Evolutionary conservation across 345 rosid genomes (phyloP).

Genomic region (Gossypium australe): DNA sequence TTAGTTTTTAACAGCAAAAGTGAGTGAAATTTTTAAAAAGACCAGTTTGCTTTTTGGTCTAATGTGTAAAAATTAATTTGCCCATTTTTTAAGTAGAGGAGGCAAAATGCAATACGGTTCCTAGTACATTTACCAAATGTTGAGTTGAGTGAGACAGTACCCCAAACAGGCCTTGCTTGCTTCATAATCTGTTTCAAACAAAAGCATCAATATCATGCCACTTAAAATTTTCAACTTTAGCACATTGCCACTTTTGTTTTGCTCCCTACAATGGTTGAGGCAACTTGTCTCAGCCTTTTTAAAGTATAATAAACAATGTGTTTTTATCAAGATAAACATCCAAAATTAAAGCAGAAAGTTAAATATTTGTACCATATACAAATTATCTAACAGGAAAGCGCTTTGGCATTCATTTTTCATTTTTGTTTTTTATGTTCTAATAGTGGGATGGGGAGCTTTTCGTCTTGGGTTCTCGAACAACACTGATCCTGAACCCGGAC

Average conservation of each 20-base stretch:
- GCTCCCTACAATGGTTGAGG: neutral
- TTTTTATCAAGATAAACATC: neutral
- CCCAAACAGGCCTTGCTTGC: neutral
- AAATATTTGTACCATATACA: neutral
- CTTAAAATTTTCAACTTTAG: neutral
- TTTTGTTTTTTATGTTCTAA: neutral
- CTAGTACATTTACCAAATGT: neutral
- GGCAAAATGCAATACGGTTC: too few relatives aligned
- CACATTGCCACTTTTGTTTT: conserved; percentile 8
- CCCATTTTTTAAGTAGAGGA: too few relatives aligned
- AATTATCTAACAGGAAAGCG: neutral
- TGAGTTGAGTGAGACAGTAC: neutral
- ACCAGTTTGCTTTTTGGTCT: neutral
- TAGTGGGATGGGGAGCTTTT: conserved; percentile 77
- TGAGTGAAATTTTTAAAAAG: too few relatives aligned
- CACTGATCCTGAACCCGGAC: conserved; percentile 89
- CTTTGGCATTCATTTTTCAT: neutral
- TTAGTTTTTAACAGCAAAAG: too few relatives aligned
- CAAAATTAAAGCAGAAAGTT: neutral
- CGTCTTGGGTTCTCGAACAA: conserved; percentile 73
- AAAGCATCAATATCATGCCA: neutral
- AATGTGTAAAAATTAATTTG: neutral
- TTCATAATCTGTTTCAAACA: neutral
- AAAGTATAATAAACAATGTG: neutral
- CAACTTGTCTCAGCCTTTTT: neutral